Evolutionary conservation across 2,329 filamentous ascomycete species (phyloP).

Genomic region (Aureobasidium sp.): DNA sequence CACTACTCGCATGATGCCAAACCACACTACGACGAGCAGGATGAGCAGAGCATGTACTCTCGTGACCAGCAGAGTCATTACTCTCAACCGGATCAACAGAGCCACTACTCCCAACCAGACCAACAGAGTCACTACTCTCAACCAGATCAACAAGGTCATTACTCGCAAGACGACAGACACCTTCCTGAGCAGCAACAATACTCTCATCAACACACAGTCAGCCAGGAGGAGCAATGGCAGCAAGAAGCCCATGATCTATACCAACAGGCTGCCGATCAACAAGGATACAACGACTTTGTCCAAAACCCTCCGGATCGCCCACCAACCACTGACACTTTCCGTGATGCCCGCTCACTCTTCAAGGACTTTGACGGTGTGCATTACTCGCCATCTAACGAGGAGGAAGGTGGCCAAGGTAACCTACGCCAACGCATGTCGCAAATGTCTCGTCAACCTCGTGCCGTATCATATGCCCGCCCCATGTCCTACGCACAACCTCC

Average conservation of each 20-base stretch:
- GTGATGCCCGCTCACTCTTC: slow-evolving; percentile 60
- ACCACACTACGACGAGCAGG: background rate
- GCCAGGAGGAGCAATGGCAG: slow-evolving; percentile 2
- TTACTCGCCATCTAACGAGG: slow-evolving; percentile 49
- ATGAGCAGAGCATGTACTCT: background rate
- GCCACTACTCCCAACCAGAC: background rate
- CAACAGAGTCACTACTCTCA: background rate
- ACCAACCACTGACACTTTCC: slow-evolving; percentile 51
- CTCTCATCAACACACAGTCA: background rate
- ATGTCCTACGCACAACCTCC: slow-evolving; percentile 51
- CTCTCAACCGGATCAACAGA: background rate
- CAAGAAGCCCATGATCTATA: background rate
- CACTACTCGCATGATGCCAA: background rate
- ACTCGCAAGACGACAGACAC: background rate
- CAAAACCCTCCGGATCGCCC: slow-evolving; percentile 32
- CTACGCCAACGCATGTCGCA: background rate
- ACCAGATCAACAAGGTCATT: no score
- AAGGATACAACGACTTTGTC: background rate
- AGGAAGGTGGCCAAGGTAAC: slow-evolving; percentile 13
- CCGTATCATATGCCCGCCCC: slow-evolving; percentile 26
- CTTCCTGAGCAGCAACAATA: background rate
- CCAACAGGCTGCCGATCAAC: background rate
- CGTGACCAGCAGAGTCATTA: slow-evolving; percentile 1
- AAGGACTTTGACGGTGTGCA: slow-evolving; percentile 76
- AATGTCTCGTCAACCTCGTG: slow-evolving; percentile 15